Base-by-base conservation (phyloP, 2,329 filamentous ascomycete genomes). In the Rutstroemia sp. region DNA sequence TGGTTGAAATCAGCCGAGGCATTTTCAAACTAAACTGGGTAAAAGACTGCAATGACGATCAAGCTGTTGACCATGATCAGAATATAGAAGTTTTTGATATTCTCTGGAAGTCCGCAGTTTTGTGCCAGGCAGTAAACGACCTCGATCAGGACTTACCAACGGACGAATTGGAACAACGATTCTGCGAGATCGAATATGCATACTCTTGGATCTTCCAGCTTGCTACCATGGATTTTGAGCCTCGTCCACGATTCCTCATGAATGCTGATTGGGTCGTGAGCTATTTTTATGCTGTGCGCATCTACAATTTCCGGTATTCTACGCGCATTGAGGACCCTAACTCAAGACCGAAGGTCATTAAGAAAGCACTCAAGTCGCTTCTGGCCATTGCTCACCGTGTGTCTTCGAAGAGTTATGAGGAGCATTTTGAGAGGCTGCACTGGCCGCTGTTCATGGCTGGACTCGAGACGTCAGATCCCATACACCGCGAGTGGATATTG, bases 381-480 rank as follows among this genome's bases (percentile, higher is more conserved):
- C 38, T 54, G 16, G 19, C 21, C 5, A 48, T 54, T n/a, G 19
- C 27, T 10, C 51, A 54, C n/a, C 46, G 47, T n/a, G 52, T 48
- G 2, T 58, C 46, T 9, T 21, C 51, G 3, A 42, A 54, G 2
- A 38, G 47, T 2, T 34, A 58, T 18, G 52, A 54, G 8, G 50
- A 57, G 16, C 50, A 54, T n/a, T 57, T 30, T 30, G 51, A 56
- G 37, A 56, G 44, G 23, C 53, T 39, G 19, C 51, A 44, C 41
- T 54, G 52, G 58, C 58, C 56, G 4, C 45, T 60, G n/a, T 60
- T 60, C 34, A 52, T 60, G 37, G 58, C 56, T 23, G 58, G 58
- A 2, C 48, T 60, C 0, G 58, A 59, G 42, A 59, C 58, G 9
- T 45, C 53, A 5, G 55, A 59, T 41, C 4, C 38, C 10, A 55